Evolutionary conservation across 2,329 filamentous ascomycete species (phyloP), one percentile per base, ranked within the genome.

Genomic region (Falciphora oryzae): DNA sequence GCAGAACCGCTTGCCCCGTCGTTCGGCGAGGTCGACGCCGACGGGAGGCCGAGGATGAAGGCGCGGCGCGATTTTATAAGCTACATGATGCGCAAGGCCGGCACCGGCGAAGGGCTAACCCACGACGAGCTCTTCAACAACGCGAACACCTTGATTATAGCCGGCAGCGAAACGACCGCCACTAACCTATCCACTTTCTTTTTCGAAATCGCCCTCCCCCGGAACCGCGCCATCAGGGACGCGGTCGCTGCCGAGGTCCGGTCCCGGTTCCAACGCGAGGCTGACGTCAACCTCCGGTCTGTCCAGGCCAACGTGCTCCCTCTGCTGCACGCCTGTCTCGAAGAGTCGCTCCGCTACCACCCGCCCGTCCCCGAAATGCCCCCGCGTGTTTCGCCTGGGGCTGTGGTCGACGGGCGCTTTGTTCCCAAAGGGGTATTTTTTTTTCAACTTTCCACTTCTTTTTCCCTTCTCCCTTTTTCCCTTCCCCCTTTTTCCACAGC

Each of bases 241-340:
- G 25, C 66, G 75, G 11, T n/a, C 13, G 18, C 28, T 1, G 60
- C n/a, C 44, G 29, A 57, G 18, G 29, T 57, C 7, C 50, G 31
- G 1, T 7, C 13, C 1, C 1, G 1, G 3, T 60, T 22, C 59
- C 7, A 3, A 2, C 13, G 18, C 7, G 59, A 60, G 29, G 14
- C 28, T 10, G 32, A 31, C 6, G 18, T 60, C 4, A 32, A 7
- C 16, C n/a, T 60, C 10, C 44, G 18, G 1, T 6, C 16, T 4
- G 59, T 60, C 29, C 7, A 60, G 5, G 1, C 59, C 2, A n/a
- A 65, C 50, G 61, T 22, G 10, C 31, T 60, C n/a, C 63, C 59
- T 31, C 65, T 73, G 57, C 71, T 79, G 13, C 71, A 76, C 61
- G 78, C 74, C 2, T 69, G 71, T 35, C 75, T 81, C 59, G 73